phyloP scores from a whole-genome alignment of 768 basidiomycete species.

The Rhodotorula graminis region DNA sequence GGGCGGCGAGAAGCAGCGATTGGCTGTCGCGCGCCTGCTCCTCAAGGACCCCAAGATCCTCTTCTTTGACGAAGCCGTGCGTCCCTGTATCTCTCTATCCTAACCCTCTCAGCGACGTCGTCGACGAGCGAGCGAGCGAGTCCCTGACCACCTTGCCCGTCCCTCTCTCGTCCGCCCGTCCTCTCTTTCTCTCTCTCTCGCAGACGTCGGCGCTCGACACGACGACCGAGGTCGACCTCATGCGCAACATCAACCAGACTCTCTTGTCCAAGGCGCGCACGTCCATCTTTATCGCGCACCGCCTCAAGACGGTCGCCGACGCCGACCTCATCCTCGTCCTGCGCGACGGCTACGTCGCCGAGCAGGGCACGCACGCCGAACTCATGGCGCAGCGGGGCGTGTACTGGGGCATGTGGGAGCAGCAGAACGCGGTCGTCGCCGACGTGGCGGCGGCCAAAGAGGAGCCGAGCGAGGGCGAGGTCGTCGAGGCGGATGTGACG shows the following conservation, averaged over 20 bases:
- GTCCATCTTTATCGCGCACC: slow-evolving; percentile 94
- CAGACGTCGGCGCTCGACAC: slow-evolving; percentile 95
- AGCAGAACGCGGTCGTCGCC: slow-evolving; percentile 31
- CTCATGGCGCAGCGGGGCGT: slow-evolving; percentile 59
- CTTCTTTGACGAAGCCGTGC: slow-evolving; percentile 96
- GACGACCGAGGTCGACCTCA: slow-evolving; percentile 88
- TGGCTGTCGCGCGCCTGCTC: slow-evolving; percentile 87
- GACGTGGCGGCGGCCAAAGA: too few relatives aligned
- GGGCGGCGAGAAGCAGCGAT: slow-evolving; percentile 94
- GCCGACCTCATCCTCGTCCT: slow-evolving; percentile 89
- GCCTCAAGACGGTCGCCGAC: slow-evolving; percentile 77
- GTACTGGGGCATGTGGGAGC: slow-evolving; percentile 43
- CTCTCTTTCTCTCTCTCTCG: too few relatives aligned
- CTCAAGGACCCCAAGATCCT: slow-evolving; percentile 91
- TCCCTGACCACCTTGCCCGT: too few relatives aligned
- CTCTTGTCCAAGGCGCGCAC: slow-evolving; percentile 75
- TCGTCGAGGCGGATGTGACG: background rate
- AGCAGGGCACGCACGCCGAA: slow-evolving; percentile 89
- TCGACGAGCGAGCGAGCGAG: background rate
- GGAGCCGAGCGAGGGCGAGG: background rate
- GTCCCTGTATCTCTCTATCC: slow-evolving; percentile 44
- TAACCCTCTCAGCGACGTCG: too few relatives aligned
- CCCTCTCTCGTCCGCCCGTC: too few relatives aligned
- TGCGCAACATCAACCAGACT: slow-evolving; percentile 82
- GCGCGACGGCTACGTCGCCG: slow-evolving; percentile 80